Evolutionary conservation across 257 asterid species (phyloP).

Genomic region (Lithospermum erythrorhizon): DNA sequence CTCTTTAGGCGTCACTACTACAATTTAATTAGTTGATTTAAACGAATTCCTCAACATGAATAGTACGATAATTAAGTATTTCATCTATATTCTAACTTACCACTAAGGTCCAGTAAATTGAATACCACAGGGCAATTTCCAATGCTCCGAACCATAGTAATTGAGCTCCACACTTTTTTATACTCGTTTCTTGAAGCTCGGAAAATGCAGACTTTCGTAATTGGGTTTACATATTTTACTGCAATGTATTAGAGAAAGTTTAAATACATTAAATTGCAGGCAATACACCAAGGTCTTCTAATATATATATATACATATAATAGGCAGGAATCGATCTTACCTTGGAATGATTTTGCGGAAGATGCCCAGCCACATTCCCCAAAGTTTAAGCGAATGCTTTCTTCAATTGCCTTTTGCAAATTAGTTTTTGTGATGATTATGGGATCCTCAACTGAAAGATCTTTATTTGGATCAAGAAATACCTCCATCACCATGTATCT

Average conservation of each 20-base stretch:
- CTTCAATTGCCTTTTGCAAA: conserved; percentile 49
- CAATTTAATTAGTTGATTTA: neutral
- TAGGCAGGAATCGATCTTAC: conserved; percentile 16
- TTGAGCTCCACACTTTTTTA: conserved; percentile 68
- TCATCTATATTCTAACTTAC: conserved; percentile 23
- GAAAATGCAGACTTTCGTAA: conserved; percentile 64
- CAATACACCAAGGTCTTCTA: neutral
- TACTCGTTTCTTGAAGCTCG: conserved; percentile 67
- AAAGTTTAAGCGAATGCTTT: conserved; percentile 61
- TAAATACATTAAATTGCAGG: neutral
- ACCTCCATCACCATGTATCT: conserved; percentile 85
- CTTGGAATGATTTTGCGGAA: conserved; percentile 57
- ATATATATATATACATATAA: no score
- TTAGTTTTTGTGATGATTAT: conserved; percentile 59
- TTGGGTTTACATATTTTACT: no score
- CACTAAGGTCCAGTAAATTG: conserved; percentile 78
- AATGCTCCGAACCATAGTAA: conserved; percentile 60
- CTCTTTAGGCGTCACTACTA: neutral
- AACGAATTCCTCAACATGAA: neutral
- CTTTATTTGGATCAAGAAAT: conserved; percentile 70
- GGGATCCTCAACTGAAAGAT: conserved; percentile 42
- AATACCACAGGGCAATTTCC: conserved; percentile 72
- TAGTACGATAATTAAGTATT: no score
- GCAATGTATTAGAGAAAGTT: neutral
- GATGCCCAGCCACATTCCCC: conserved; percentile 94